phyloP scores from a whole-genome alignment of 352 stramenopile genomes.

The Pythium brachiatum region DNA sequence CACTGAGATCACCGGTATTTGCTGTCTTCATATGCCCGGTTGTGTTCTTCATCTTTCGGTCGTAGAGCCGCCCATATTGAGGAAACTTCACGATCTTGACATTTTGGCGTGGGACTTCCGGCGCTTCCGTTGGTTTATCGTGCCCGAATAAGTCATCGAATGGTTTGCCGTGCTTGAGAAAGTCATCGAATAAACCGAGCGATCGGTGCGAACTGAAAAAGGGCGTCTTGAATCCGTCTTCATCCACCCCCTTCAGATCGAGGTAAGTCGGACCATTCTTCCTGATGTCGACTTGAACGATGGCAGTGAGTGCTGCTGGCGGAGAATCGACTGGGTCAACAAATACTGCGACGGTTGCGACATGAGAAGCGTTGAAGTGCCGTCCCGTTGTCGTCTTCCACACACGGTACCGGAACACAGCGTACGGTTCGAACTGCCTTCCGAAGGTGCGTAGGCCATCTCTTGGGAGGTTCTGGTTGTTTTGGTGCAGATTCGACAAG shows the following conservation, averaged over 20 bases:
- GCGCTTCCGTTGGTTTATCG: too few species aligned
- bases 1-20: constrained; percentile 5
- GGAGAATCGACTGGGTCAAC: constrained; percentile 50
- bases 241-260: constrained; percentile 39
- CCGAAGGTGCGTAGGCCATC: constrained; percentile 4
- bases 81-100: constrained; percentile 48
- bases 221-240: neutral
- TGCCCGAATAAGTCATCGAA: neutral
- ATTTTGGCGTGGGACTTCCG: constrained; percentile 14
- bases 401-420: constrained; percentile 22
- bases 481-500: constrained; percentile 36
- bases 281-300: constrained; percentile 28
- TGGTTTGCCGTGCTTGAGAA: neutral
- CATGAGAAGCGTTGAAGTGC: constrained; percentile 26
- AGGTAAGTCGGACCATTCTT: constrained; percentile 26
- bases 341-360: constrained; percentile 47
- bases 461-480: constrained; percentile 41
- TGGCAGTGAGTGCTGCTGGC: constrained; percentile 24
- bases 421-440: constrained; percentile 10
- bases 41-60: constrained; percentile 35
- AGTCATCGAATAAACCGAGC: neutral
- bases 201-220: neutral
- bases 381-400: constrained; percentile 32
- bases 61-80: constrained; percentile 52
- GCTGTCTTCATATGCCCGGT: constrained; percentile 9